Evolutionary conservation across 1,284 basidiomycete genomes (phyloP).

Genomic region (Cryptococcus hybrid): DNA sequence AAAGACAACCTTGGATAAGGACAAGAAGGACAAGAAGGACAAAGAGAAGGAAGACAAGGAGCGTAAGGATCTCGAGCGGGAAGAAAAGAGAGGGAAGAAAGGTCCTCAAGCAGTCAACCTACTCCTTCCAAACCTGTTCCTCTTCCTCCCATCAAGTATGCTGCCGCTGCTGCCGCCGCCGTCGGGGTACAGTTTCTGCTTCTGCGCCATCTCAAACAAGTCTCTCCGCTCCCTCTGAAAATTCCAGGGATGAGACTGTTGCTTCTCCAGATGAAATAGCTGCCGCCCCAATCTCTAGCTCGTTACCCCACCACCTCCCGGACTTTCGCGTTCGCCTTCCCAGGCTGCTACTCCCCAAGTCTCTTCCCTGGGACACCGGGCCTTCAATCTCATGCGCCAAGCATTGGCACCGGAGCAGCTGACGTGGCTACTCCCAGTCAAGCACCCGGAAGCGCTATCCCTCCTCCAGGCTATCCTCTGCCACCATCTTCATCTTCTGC

Average conservation of each 20-base stretch:
- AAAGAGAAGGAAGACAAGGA: neutral
- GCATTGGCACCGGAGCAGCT: neutral
- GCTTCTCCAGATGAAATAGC: slow-evolving; percentile 7
- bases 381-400: neutral
- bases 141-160: slow-evolving; percentile 78
- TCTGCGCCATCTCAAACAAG: slow-evolving; percentile 21
- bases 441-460: neutral
- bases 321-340: neutral
- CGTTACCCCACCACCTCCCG: slow-evolving; percentile 56
- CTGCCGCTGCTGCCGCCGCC: slow-evolving; percentile 85
- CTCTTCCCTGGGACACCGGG: neutral
- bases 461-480: neutral
- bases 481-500: neutral
- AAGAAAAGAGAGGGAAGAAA: slow-evolving; percentile 10
- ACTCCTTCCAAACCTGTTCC: slow-evolving; percentile 51
- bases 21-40: neutral
- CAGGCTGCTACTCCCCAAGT: neutral
- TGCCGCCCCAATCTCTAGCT: neutral
- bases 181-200: slow-evolving; percentile 52
- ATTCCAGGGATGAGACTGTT: slow-evolving; percentile 32
- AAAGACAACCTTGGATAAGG: slow-evolving; percentile 27
- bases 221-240: slow-evolving; percentile 53
- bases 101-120: slow-evolving; percentile 8
- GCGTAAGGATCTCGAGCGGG: neutral
- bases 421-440: neutral